phyloP scores from a whole-genome alignment of 2,329 filamentous ascomycete genomes.

The Cladosporium austrohemisphaericum region DNA sequence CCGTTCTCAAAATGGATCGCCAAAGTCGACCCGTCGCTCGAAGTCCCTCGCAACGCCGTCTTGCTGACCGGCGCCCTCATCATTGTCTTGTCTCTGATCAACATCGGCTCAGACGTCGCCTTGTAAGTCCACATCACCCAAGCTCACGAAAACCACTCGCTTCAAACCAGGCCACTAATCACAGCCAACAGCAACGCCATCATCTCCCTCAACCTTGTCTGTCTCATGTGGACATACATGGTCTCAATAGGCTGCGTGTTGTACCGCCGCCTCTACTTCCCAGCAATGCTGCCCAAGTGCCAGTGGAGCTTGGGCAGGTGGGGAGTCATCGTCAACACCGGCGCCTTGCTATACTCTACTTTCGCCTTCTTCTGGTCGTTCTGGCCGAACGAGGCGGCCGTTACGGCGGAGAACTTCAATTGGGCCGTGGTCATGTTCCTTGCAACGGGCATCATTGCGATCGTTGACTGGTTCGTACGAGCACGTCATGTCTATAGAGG shows the following conservation, averaged over 20 bases:
- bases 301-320: conserved; percentile 38
- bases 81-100: conserved; percentile 26
- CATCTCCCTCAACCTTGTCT: conserved; percentile 38
- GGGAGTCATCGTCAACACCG: conserved; percentile 38
- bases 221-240: conserved; percentile 40
- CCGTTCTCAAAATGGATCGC: conserved; percentile 23
- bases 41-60: conserved; percentile 28
- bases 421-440: conserved; percentile 42
- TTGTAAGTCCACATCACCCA: conserved; percentile 28
- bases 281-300: conserved; percentile 36
- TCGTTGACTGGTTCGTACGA: conserved; percentile 19
- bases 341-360: conserved; percentile 33
- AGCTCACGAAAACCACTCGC: background rate
- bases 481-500: conserved; percentile 21
- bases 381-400: conserved; percentile 34
- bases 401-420: conserved; percentile 44
- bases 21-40: conserved; percentile 24
- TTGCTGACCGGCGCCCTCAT: conserved; percentile 24
- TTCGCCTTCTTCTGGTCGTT: conserved; percentile 42
- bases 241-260: conserved; percentile 41
- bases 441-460: conserved; percentile 18
- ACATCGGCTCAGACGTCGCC: conserved; percentile 26
- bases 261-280: conserved; percentile 36
- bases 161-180: background rate
- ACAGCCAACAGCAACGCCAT: conserved; percentile 31